phyloP scores from a whole-genome alignment of 306 rosid species.

The Delonix regia region DNA sequence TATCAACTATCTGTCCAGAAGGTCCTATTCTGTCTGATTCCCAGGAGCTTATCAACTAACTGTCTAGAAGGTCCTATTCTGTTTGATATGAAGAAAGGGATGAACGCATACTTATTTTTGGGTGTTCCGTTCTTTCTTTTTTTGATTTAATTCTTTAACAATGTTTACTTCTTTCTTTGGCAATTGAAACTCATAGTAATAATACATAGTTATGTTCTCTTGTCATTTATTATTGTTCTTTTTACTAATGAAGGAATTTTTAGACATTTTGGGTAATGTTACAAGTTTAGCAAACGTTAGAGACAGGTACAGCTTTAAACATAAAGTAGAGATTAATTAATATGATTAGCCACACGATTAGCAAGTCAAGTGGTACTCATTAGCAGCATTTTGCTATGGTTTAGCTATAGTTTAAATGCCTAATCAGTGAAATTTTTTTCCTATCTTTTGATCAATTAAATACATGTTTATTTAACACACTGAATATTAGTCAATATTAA shows the following conservation, averaged over 20 bases:
- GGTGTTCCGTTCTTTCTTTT: slow-evolving; percentile 34
- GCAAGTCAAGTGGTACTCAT: too few species aligned
- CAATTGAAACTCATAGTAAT: slow-evolving; percentile 13
- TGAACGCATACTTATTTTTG: neutral
- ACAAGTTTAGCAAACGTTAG: neutral
- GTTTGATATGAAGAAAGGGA: slow-evolving; percentile 16
- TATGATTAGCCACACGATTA: too few species aligned
- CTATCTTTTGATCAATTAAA: too few species aligned
- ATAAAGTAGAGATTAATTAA: neutral
- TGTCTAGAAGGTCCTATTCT: neutral
- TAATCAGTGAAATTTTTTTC: too few species aligned
- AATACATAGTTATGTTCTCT: neutral
- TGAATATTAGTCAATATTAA: too few species aligned
- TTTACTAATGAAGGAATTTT: neutral
- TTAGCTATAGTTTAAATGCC: too few species aligned
- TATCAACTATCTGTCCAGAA: too few species aligned
- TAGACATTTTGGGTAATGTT: neutral
- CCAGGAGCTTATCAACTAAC: neutral
- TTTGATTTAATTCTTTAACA: slow-evolving; percentile 9
- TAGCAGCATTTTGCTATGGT: too few species aligned
- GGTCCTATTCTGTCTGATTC: too few species aligned
- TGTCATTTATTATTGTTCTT: neutral
- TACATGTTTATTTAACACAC: too few species aligned
- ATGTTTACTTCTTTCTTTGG: neutral
- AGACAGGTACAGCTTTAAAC: neutral